Evolutionary conservation across 140 eudicot genomes (phyloP), one percentile per base, ranked within the genome.

Genomic region (Anethum foeniculum): DNA sequence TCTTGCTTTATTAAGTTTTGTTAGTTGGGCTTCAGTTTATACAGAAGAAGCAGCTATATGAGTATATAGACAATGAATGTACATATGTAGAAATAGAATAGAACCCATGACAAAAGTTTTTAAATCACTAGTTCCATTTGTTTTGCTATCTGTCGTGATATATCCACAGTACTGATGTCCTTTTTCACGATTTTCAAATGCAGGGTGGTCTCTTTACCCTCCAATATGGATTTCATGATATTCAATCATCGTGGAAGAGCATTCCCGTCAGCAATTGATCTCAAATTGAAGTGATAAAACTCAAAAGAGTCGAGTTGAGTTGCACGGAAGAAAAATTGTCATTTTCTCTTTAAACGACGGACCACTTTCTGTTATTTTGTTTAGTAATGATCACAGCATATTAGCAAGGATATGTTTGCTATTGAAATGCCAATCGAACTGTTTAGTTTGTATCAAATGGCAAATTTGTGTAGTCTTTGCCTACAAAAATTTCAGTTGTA

Each of bases 231-330:
- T 85, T 95, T 89, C 80, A 95, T 92, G 97, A 92, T 90, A 77
- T 95, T 95, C 84, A 95, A 95, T 83, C 97, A 95, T 68, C 96
- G 97, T 71, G 99, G 99, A 83, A 95, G 83, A 86, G 95, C 93
- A n/a, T 86, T 90, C 80, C 90, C 90, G 60, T 47, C 90, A 80
- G 92, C 86, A 69, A 79, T 79, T 15, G 90, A 88, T 51, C 56
- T 88, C 77, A 94, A 92, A 89, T 85, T 90, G 67, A 93, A 87
- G 78, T 90, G 84, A 92, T 82, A 46, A 58, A 58, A 75, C 23
- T 15, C 44, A 14, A 65, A 65, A 30, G 74, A 68, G 43, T 32
- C 9, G 44, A 32, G 44, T 32, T 13, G 71, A 10, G 18, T 11
- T 68, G 74, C 43, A 13, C 43, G 8, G 43, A 30, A 68, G 43